Conservation (phyloP, 805 yeast species). For the Candida alai region DNA sequence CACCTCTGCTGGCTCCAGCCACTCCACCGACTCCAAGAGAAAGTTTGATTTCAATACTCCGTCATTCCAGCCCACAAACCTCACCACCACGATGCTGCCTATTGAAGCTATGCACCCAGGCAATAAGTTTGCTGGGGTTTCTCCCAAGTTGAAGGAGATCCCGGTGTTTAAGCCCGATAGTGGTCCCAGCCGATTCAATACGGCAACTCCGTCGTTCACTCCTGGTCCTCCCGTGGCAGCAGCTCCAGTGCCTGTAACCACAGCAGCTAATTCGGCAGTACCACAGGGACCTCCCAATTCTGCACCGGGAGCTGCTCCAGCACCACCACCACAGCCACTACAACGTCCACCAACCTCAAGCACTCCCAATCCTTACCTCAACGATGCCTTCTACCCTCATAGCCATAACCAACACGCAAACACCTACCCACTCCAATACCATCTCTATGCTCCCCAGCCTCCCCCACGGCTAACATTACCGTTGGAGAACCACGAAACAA, state of each 20-base stretch:
- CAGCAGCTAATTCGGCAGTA: constrained; percentile 12
- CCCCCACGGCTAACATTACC: constrained; percentile 65
- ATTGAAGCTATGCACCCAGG: neutral
- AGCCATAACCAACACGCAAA: constrained; percentile 14
- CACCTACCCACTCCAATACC: constrained; percentile 65
- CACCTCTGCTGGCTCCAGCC: neutral
- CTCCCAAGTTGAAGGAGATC: constrained; percentile 46
- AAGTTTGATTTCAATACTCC: constrained; percentile 41
- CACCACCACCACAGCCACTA: constrained; percentile 1
- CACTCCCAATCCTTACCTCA: constrained; percentile 17
- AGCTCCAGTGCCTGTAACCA: constrained; percentile 13
- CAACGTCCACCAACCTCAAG: constrained; percentile 1
- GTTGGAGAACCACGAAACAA: constrained; percentile 67
- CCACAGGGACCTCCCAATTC: constrained; percentile 3
- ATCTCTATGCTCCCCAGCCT: constrained; percentile 86
- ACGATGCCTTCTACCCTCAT: constrained; percentile 9
- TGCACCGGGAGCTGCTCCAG: constrained; percentile 5
- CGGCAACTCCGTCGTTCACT: constrained; percentile 37
- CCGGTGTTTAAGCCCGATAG: constrained; percentile 45
- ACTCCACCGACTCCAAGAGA: constrained; percentile 13
- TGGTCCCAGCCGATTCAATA: constrained; percentile 25
- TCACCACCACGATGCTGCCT: no score
- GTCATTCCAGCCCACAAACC: constrained; percentile 36
- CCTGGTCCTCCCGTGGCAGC: constrained; percentile 15
- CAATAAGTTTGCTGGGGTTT: constrained; percentile 40